Conservation (phyloP, 345 rosid species). For the Dovyalis caffra region DNA sequence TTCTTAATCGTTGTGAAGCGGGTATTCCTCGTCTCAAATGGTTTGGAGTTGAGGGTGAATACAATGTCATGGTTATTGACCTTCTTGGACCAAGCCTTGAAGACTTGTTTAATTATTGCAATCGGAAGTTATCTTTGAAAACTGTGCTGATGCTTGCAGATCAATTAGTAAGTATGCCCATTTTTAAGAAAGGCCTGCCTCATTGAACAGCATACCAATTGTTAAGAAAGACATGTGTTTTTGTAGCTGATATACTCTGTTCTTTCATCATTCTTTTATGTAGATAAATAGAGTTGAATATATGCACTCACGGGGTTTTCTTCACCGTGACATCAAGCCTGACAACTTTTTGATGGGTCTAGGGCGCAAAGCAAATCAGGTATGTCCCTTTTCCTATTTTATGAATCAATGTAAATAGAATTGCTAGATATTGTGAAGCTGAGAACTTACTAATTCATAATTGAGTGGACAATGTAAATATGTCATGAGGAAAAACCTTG, state of each 20-base stretch:
- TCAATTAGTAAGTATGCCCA: conserved; percentile 54
- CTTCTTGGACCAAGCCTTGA: conserved; percentile 91
- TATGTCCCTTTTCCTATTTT: neutral
- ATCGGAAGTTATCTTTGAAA: conserved; percentile 64
- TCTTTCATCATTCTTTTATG: conserved; percentile 18
- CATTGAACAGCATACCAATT: neutral
- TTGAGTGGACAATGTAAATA: neutral
- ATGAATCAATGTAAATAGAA: neutral
- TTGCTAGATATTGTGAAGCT: neutral
- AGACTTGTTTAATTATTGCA: conserved; percentile 78
- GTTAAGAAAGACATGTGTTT: neutral
- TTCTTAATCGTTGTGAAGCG: too few species aligned
- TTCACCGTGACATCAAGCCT: conserved; percentile 91
- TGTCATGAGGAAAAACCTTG: neutral
- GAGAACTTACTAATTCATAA: neutral
- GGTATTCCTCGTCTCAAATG: conserved; percentile 81
- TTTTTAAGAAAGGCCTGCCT: neutral
- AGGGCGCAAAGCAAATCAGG: conserved; percentile 85
- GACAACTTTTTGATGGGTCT: conserved; percentile 86
- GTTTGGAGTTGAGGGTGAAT: conserved; percentile 82
- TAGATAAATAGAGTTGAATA: conserved; percentile 79
- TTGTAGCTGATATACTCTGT: neutral
- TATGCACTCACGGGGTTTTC: conserved; percentile 73
- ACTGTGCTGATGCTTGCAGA: conserved; percentile 89
- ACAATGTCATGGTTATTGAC: conserved; percentile 81